A percentile compares a stretch with the other conserved stretches of the same genome.
Conservation (phyloP, 2,329 filamentous ascomycete species). For the Colletotrichum gloeosporioides region DNA sequence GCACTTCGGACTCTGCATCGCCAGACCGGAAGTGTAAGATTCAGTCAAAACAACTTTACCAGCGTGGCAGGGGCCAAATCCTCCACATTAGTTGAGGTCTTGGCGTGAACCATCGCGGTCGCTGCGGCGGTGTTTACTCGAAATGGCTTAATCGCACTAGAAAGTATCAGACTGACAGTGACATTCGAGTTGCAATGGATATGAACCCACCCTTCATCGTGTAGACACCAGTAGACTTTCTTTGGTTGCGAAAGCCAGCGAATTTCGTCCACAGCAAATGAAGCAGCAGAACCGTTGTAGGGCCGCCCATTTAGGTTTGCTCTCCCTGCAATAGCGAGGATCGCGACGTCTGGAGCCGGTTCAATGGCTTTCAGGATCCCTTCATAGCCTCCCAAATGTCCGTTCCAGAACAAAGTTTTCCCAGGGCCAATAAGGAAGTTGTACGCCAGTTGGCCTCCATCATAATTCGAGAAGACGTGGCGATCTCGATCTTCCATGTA, state of each 20-base stretch:
- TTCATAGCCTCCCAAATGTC: background rate
- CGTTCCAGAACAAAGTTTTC: background rate
- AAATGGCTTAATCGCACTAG: background rate
- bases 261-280: background rate
- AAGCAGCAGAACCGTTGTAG: background rate
- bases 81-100: background rate
- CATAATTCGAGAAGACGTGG: background rate
- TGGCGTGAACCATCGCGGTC: background rate
- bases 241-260: background rate
- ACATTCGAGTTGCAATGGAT: background rate
- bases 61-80: background rate
- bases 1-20: background rate
- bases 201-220: background rate
- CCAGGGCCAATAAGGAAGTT: background rate
- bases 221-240: background rate
- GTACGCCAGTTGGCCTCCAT: background rate
- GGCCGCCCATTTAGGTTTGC: background rate
- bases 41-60: background rate
- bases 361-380: background rate
- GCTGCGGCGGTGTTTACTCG: background rate
- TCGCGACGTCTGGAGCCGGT: background rate
- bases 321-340: background rate
- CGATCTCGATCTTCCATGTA: background rate
- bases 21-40: background rate
- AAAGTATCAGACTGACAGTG: background rate